Evolutionary conservation across 768 basidiomycete species (phyloP).

Genomic region (Pisolithus marmoratus): DNA sequence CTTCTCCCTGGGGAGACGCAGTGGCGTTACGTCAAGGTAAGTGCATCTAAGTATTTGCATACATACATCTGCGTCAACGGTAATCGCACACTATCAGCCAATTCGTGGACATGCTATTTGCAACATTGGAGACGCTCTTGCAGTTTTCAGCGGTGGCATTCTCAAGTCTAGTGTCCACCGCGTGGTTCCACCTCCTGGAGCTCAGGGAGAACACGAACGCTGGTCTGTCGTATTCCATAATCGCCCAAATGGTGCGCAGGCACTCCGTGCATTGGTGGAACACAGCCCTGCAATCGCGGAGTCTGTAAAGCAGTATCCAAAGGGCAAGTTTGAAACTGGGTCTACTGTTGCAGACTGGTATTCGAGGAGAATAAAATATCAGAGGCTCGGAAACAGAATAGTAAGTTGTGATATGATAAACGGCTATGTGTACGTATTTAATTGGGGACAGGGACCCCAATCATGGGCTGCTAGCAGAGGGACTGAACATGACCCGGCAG

Average conservation of each 20-base stretch:
- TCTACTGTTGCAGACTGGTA: constrained; percentile 39
- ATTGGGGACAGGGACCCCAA: constrained; percentile 21
- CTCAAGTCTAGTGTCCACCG: constrained; percentile 61
- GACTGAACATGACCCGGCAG: constrained; percentile 23
- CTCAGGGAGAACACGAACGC: constrained; percentile 46
- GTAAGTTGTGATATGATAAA: constrained; percentile 19
- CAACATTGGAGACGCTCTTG: constrained; percentile 58
- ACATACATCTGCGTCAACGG: not conserved
- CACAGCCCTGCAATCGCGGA: constrained; percentile 47
- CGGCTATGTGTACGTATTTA: not conserved
- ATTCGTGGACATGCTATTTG: constrained; percentile 53
- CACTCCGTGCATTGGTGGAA: constrained; percentile 46
- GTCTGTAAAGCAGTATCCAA: constrained; percentile 30
- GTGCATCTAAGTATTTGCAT: not conserved
- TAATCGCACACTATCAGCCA: constrained; percentile 28
- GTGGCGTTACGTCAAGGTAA: constrained; percentile 66
- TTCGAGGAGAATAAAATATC: constrained; percentile 34
- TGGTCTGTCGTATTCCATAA: constrained; percentile 71
- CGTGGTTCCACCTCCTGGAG: constrained; percentile 56
- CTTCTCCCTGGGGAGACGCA: constrained; percentile 52
- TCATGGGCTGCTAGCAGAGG: constrained; percentile 26
- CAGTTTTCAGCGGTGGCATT: constrained; percentile 59
- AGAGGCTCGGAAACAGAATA: constrained; percentile 37
- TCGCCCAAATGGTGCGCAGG: constrained; percentile 48
- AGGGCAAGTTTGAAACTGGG: constrained; percentile 32